A percentile compares a stretch with the other conserved stretches of the same genome.
Evolutionary conservation across 768 basidiomycete species (phyloP).

Genomic region (Termitomyces titanicus): DNA sequence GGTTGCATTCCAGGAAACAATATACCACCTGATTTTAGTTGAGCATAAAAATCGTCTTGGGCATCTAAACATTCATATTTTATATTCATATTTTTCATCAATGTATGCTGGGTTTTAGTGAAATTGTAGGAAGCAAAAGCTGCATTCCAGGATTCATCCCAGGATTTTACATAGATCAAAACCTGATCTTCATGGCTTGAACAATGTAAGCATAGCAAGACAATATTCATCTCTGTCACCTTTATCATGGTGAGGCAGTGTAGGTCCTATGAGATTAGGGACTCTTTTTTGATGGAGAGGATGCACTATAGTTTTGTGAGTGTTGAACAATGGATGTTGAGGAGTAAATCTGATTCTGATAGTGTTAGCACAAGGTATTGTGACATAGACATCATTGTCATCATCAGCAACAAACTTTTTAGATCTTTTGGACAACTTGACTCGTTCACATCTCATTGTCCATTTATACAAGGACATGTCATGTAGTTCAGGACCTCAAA

Average conservation of each 20-base stretch:
- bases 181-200: neutral
- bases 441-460: neutral
- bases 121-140: neutral
- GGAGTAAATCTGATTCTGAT: too few species aligned
- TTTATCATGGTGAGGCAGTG: neutral
- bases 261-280: neutral
- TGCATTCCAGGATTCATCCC: neutral
- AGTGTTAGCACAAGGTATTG: too few species aligned
- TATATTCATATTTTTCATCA: slow-evolving; percentile 5
- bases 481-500: neutral
- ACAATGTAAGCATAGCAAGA: too few species aligned
- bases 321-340: neutral
- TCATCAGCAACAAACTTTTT: too few species aligned
- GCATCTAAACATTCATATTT: slow-evolving; percentile 1
- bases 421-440: too few species aligned
- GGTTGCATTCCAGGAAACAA: too few species aligned
- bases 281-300: neutral
- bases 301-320: neutral
- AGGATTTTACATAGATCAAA: neutral
- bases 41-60: neutral
- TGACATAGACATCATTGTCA: too few species aligned
- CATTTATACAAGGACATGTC: neutral
- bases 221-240: neutral
- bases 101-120: neutral
- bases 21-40: neutral